phyloP scores from a whole-genome alignment of 2,329 filamentous ascomycete genomes.

The Aplosporella prunicola region DNA sequence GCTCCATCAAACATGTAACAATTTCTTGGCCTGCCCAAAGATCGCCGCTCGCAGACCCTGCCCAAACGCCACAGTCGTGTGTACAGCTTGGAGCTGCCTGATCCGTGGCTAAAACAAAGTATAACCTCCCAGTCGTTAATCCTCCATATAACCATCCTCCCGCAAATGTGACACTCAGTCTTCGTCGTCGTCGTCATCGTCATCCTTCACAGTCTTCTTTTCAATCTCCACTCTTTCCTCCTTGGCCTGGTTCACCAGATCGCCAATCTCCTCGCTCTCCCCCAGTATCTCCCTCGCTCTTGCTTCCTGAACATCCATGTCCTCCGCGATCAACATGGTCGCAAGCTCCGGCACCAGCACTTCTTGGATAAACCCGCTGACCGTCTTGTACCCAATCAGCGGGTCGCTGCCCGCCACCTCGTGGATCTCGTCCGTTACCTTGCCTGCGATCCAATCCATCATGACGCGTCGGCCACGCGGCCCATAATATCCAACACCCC shows the following conservation, averaged over 20 bases:
- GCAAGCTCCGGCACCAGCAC: conserved; percentile 64
- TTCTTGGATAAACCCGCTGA: conserved; percentile 28
- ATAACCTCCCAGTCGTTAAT: too few species aligned
- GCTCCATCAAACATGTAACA: too few species aligned
- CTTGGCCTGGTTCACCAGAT: conserved; percentile 56
- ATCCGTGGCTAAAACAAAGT: too few species aligned
- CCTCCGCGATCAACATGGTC: conserved; percentile 48
- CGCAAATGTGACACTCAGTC: too few species aligned
- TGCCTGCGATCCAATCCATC: conserved; percentile 38
- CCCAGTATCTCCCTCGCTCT: conserved; percentile 48
- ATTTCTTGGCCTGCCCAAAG: too few species aligned
- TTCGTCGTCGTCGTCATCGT: too few species aligned
- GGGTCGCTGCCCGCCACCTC: conserved; percentile 17
- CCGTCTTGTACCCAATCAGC: conserved; percentile 20
- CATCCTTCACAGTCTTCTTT: too few species aligned
- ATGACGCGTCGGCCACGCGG: conserved; percentile 62
- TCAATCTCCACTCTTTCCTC: too few species aligned
- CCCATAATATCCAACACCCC: conserved; percentile 75
- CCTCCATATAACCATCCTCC: too few species aligned
- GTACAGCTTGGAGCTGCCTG: too few species aligned
- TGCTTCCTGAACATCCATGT: conserved; percentile 41
- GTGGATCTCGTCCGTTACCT: conserved; percentile 21
- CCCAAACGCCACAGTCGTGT: too few species aligned
- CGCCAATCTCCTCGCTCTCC: conserved; percentile 58
- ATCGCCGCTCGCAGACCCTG: too few species aligned